A percentile compares a stretch with the other conserved stretches of the same genome.
Evolutionary conservation across 2,329 filamentous ascomycete species (phyloP).

Genomic region (Arthrinium puccinioides): DNA sequence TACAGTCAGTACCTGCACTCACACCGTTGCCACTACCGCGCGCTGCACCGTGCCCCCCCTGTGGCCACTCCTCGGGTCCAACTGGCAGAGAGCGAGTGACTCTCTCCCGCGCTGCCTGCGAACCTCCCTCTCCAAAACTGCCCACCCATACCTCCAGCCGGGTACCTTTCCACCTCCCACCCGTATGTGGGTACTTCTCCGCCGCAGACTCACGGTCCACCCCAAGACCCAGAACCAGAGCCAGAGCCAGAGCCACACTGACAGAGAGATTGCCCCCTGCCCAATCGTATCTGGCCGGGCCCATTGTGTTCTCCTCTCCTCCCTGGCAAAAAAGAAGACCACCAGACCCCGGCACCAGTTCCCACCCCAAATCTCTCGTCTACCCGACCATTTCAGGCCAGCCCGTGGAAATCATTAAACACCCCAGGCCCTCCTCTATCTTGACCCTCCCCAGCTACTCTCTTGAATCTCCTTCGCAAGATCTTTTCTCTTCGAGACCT

Average conservation of each 20-base stretch:
- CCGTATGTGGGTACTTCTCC: no score
- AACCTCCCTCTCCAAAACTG: no score
- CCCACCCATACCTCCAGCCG: no score
- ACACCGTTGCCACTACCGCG: constrained; percentile 3
- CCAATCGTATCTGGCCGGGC: neutral
- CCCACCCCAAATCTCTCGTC: constrained; percentile 7
- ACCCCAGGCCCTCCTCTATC: constrained; percentile 18
- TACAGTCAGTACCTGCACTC: neutral
- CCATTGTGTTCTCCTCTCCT: neutral
- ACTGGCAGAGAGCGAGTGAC: constrained; percentile 3
- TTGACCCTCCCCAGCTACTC: constrained; percentile 23
- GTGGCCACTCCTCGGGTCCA: constrained; percentile 1
- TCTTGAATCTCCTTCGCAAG: constrained; percentile 27
- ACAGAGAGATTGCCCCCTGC: neutral
- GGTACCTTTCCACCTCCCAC: no score
- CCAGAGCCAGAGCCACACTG: no score
- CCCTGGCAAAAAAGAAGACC: no score
- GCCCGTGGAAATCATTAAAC: constrained; percentile 26
- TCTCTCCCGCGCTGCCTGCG: no score
- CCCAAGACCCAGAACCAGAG: no score
- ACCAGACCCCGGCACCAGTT: neutral
- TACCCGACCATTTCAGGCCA: constrained; percentile 17
- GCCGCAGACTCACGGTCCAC: no score
- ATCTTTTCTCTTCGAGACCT: constrained; percentile 31
- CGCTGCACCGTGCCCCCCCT: constrained; percentile 3